Evolutionary conservation across 768 basidiomycete species (phyloP).

Genomic region (Epithele typhae): DNA sequence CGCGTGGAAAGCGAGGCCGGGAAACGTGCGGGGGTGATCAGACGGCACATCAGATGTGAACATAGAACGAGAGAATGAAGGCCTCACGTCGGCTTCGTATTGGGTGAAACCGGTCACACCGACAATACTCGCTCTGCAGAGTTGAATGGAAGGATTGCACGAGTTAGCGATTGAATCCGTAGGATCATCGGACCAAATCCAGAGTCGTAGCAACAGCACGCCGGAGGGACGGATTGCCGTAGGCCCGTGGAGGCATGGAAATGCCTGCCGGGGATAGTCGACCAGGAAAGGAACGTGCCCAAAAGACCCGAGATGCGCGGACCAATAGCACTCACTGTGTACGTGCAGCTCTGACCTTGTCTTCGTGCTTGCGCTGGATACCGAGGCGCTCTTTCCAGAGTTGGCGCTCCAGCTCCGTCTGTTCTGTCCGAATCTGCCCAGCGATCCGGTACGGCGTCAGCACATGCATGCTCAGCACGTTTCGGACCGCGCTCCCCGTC

Average conservation of each 20-base stretch:
- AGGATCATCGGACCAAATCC: no score
- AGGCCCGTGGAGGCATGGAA: no score
- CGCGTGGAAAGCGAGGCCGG: not conserved
- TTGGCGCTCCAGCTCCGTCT: conserved; percentile 61
- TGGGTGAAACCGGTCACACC: conserved; percentile 55
- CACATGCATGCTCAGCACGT: no score
- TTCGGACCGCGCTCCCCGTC: no score
- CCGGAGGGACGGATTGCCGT: no score
- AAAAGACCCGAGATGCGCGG: no score
- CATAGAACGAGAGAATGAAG: conserved; percentile 5
- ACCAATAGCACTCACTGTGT: conserved; percentile 50
- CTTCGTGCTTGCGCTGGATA: conserved; percentile 62
- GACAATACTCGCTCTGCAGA: conserved; percentile 58
- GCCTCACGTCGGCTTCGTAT: conserved; percentile 61
- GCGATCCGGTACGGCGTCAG: not conserved
- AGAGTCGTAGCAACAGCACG: no score
- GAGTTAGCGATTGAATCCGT: no score
- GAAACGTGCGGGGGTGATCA: no score
- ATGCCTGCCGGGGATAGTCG: no score
- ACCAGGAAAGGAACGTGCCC: no score
- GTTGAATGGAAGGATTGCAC: no score
- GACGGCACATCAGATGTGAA: conserved; percentile 6
- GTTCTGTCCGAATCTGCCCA: conserved; percentile 64
- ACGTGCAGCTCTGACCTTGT: conserved; percentile 63
- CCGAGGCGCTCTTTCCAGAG: conserved; percentile 64